Evolutionary conservation across 306 rosid genomes (phyloP), one percentile per base, ranked within the genome.

Genomic region (Potentilla sterilis): DNA sequence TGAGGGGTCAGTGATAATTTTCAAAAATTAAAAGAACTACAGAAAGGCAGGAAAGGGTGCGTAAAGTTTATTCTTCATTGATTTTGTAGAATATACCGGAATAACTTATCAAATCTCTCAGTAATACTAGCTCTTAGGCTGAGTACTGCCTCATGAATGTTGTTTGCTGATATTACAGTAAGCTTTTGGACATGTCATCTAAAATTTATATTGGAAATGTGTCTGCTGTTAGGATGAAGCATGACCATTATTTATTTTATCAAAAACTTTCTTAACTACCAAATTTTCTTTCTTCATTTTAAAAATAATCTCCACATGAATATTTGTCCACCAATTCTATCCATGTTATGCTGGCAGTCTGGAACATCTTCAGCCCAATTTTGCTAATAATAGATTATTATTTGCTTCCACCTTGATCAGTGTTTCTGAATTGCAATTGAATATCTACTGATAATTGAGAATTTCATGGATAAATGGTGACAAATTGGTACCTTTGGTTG

Each of bases 111-210:
- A 46, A 44, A 14, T 46, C 73, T 69, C 73, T 46, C 22, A 46
- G 14, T 44, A 10, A 46, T 67, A 35, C 0, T 15, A 5, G 2
- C 38, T 22, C 14, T 44, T 67, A 67, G 37, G 37, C 42, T 67
- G 71, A 9, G 47, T 42, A 41, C 71, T n/a, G 51, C 12, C 48
- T 67, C 34, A 42, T 21, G 71, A 42, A 69, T 57, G 37, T 71
- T 54, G 37, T 72, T 5, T 38, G 15, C 65, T 72, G 49, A 21
- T 73, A 15, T 41, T 8, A 40, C 59, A 59, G 35, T 28, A 32
- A 28, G 7, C 9, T 16, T 24, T 42, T 42, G 69, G 49, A 42
- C 37, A 16, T 73, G 11, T 24, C 54, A 58, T 58, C 10, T 1
- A 28, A 49, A 48, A 37, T 57, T 14, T 8, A 55, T 71, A 51